phyloP scores from a whole-genome alignment of 1,139 yeast species.

The Kluyveromyces sp. region DNA sequence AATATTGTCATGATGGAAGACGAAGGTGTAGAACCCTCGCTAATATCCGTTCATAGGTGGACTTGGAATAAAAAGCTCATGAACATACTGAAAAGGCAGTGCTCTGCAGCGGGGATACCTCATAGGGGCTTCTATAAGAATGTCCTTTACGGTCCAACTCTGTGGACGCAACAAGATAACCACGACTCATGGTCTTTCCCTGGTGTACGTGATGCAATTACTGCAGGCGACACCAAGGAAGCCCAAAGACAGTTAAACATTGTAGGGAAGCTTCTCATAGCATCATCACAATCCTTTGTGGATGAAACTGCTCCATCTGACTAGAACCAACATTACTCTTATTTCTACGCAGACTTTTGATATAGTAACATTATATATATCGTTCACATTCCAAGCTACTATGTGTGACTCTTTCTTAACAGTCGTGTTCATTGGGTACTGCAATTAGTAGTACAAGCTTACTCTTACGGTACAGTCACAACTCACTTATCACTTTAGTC shows the following conservation, averaged over 20 bases:
- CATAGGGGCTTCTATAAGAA: conserved; percentile 64
- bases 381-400: not conserved
- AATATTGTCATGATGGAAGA: conserved; percentile 25
- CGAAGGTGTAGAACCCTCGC: conserved; percentile 56
- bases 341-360: not conserved
- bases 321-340: not conserved
- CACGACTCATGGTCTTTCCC: conserved; percentile 70
- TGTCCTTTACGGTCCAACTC: conserved; percentile 62
- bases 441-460: too few species aligned
- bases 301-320: conserved; percentile 23
- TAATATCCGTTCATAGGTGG: conserved; percentile 66
- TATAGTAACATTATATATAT: not conserved
- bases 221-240: conserved; percentile 39
- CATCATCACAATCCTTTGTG: conserved; percentile 31
- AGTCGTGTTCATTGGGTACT: too few species aligned
- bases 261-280: conserved; percentile 36
- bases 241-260: conserved; percentile 53
- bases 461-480: too few species aligned
- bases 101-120: conserved; percentile 43
- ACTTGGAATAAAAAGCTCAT: conserved; percentile 68
- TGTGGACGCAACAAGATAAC: conserved; percentile 39
- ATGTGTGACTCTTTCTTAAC: too few species aligned
- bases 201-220: conserved; percentile 54
- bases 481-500: too few species aligned
- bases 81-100: conserved; percentile 48